Base-by-base conservation (phyloP, 352 stramenopile genomes). In the Phytophthora palmivora region DNA sequence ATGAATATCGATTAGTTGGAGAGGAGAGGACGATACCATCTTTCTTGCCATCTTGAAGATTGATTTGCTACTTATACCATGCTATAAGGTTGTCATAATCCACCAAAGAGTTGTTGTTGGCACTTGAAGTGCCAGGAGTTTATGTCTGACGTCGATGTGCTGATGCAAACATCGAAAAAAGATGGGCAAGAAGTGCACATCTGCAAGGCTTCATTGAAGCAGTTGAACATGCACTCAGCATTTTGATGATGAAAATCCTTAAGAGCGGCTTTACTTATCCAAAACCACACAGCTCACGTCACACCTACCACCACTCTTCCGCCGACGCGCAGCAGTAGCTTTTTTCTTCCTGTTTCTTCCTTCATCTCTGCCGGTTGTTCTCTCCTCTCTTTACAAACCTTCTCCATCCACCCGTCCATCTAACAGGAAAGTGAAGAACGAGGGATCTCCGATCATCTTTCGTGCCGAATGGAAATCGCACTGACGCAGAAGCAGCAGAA, bases 261-360 rank as follows among this genome's bases (percentile, higher is more conserved):
- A 10, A 64, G 26, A 64, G 46, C 58, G 47, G 48, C 58, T 58
- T 47, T 56, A 66, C 53, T 60, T 73, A 61, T 67, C 49, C 59
- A 62, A 70, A 73, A 70, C 51, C 56, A 64, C 51, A 75, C 57
- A 72, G 61, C 70, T 76, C 58, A 74, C 67, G 62, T 71, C 64
- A 67, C 56, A 67, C 73, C 69, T 66, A 65, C 50, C 50, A 24
- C 58, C 44, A 43, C 55, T 67, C 45, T 33, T 63, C 51, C 38
- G 49, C 46, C 38, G 24, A 58, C 45, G 26, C 15, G 43, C 42
- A 56, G 50, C 59, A 26, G 36, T 56, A 59, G 42, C 33, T 62
- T 63, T 65, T 63, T 67, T 52, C 30, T 67, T 43, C 24, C 38
- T 53, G 12, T 51, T 66, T 58, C 34, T 56, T 63, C 26, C 51